Evolutionary conservation across 2,329 filamentous ascomycete species (phyloP).

Genomic region (Xylariaceae sp.): DNA sequence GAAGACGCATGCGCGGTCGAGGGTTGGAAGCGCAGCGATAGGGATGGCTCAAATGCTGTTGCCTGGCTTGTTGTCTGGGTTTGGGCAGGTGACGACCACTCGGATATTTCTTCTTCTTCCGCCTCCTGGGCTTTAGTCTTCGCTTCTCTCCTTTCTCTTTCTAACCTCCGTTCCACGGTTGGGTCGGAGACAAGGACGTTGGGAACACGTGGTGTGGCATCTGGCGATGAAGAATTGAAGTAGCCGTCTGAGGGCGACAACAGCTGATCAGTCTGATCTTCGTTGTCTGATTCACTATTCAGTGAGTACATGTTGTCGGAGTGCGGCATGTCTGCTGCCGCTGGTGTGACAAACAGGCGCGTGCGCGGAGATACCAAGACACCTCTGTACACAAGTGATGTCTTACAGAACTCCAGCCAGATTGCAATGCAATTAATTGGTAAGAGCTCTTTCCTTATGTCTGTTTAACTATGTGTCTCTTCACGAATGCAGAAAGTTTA

Average conservation of each 20-base stretch:
- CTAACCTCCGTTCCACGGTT: slow-evolving; percentile 33
- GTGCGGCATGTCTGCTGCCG: slow-evolving; percentile 41
- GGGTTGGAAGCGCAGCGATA: slow-evolving; percentile 11
- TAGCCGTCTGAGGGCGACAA: slow-evolving; percentile 51
- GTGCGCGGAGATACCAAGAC: neutral
- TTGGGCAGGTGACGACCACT: slow-evolving; percentile 27
- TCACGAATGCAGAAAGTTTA: too few relatives aligned
- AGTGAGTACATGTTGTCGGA: slow-evolving; percentile 46
- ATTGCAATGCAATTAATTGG: neutral
- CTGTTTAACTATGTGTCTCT: too few relatives aligned
- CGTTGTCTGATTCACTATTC: slow-evolving; percentile 28
- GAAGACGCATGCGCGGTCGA: slow-evolving; percentile 27
- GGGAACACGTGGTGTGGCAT: slow-evolving; percentile 41
- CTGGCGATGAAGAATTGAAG: slow-evolving; percentile 42
- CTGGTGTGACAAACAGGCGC: slow-evolving; percentile 24
- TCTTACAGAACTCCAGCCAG: neutral
- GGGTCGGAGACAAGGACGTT: slow-evolving; percentile 48
- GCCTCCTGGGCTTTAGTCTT: slow-evolving; percentile 44
- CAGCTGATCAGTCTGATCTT: slow-evolving; percentile 33
- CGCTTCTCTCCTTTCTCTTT: slow-evolving; percentile 29
- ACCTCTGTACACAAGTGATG: neutral
- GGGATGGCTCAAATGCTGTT: slow-evolving; percentile 10
- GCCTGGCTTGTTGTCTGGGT: slow-evolving; percentile 11
- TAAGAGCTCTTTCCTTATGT: too few relatives aligned
- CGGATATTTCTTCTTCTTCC: slow-evolving; percentile 37